phyloP scores from a whole-genome alignment of 2,329 filamentous ascomycete species.

The Magnaporthales sp. region DNA sequence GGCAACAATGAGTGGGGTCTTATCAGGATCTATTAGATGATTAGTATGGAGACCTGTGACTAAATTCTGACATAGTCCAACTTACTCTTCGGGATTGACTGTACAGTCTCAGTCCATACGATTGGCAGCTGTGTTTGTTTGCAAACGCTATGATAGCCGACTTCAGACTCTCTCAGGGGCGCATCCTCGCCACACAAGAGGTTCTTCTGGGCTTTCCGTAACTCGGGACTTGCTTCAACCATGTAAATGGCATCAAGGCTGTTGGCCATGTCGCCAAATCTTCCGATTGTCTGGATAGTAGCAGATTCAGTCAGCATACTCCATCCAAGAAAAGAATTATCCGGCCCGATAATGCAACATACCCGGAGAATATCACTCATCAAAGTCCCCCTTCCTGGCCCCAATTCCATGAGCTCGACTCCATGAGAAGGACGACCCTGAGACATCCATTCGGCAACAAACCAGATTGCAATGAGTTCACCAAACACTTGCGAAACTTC shows the following conservation, averaged over 20 bases:
- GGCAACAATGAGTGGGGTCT: conserved; percentile 85
- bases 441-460: conserved; percentile 92
- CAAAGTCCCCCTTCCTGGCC: conserved; percentile 85
- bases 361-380: conserved; percentile 95
- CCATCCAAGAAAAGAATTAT: not conserved
- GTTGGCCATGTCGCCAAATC: conserved; percentile 68
- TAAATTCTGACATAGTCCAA: not conserved
- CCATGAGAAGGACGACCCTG: conserved; percentile 68
- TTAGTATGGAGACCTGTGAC: not conserved
- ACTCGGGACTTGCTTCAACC: conserved; percentile 80
- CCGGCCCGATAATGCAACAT: conserved; percentile 23
- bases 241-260: conserved; percentile 85
- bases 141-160: conserved; percentile 65
- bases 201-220: conserved; percentile 69
- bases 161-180: conserved; percentile 58
- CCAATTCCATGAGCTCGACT: conserved; percentile 87
- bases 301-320: not conserved
- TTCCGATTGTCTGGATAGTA: conserved; percentile 60
- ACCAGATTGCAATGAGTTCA: conserved; percentile 89
- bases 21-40: conserved; percentile 45
- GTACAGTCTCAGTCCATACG: conserved; percentile 83
- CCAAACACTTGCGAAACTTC: conserved; percentile 98
- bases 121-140: conserved; percentile 70
- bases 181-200: conserved; percentile 69
- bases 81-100: conserved; percentile 64